Evolutionary conservation across 257 asterid genomes (phyloP), one percentile per base, ranked within the genome.

Genomic region (Ilex aquifolium): DNA sequence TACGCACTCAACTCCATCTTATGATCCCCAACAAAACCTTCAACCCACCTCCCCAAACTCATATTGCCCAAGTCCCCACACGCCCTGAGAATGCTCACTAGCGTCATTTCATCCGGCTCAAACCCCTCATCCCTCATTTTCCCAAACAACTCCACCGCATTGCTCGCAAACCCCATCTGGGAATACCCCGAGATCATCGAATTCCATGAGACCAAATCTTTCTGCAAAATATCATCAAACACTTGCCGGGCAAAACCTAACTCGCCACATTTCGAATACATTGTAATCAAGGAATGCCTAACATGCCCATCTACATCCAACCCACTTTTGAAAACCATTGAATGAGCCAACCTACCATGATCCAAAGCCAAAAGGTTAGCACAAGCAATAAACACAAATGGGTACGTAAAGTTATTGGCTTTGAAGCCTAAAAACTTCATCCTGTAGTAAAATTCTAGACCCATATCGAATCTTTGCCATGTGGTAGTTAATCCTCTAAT

Each of bases 141-240:
- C 59, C 53, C 74, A 72, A 91, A 88, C 88, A 86, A 68, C n/a
- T 65, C 83, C 63, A 85, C 82, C n/a, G 95, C 91, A 69, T 86
- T 88, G 13, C 66, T 53, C 13, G 96, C 84, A 42, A 72, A 80
- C 46, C 92, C 95, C 73, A 53, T 31, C 72, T 78, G 78, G 29
- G 92, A 77, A 70, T 88, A 88, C 13, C 98, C 95, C 0, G 97
- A 84, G 31, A 91, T 85, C 46, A 91, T 79, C 2, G 98, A 85
- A 63, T 84, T 91, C 95, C 98, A 91, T 0, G 95, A 91, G 17
- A 91, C 95, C 71, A 76, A 63, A 72, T 86, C 97, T 75, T 86
- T 82, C 6, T 61, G 74, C 58, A 13, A 44, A 82, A 88, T 91
- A 86, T 88, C 93, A 73, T 91, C 95, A 54, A 91, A 91, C 83